A percentile compares a stretch with the other conserved stretches of the same genome.
Conservation (phyloP, 2,329 filamentous ascomycete species). For the Colletotrichum sp. region DNA sequence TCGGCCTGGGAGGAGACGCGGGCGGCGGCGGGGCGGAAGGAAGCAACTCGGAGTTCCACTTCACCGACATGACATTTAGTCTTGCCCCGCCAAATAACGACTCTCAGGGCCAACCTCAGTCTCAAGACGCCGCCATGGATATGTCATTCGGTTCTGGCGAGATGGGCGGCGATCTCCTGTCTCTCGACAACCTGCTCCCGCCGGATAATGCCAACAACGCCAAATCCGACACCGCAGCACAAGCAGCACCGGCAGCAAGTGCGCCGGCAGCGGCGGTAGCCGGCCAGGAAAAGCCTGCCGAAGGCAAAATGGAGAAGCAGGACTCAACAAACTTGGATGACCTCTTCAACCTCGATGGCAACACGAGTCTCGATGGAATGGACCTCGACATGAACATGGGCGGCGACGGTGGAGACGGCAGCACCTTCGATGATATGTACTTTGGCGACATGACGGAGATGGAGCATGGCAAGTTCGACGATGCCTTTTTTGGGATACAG, state of each 20-base stretch:
- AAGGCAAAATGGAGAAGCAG: conserved; percentile 25
- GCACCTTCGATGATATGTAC: conserved; percentile 57
- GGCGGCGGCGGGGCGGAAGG: conserved; percentile 7
- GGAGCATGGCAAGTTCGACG: conserved; percentile 52
- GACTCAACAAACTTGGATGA: conserved; percentile 47
- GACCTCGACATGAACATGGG: conserved; percentile 42
- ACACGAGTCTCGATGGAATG: conserved; percentile 39
- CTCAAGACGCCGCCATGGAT: conserved; percentile 48
- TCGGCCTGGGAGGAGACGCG: conserved; percentile 9
- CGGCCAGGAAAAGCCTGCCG: conserved; percentile 20
- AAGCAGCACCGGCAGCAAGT: background rate
- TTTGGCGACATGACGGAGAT: conserved; percentile 47
- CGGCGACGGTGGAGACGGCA: conserved; percentile 38
- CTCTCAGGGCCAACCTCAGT: conserved; percentile 27
- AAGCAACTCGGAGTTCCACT: conserved; percentile 47
- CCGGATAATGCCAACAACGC: conserved; percentile 13
- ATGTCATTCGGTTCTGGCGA: conserved; percentile 45
- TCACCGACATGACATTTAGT: conserved; percentile 63
- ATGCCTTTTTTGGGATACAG: conserved; percentile 47
- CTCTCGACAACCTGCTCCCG: conserved; percentile 34
- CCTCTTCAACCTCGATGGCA: conserved; percentile 50
- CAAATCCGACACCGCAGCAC: conserved; percentile 3
- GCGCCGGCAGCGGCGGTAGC: conserved; percentile 4
- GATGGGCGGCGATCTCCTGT: conserved; percentile 31
- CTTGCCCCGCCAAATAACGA: conserved; percentile 48